Conservation (phyloP, 2,329 filamentous ascomycete species). For the Arthrinium puccinioides region DNA sequence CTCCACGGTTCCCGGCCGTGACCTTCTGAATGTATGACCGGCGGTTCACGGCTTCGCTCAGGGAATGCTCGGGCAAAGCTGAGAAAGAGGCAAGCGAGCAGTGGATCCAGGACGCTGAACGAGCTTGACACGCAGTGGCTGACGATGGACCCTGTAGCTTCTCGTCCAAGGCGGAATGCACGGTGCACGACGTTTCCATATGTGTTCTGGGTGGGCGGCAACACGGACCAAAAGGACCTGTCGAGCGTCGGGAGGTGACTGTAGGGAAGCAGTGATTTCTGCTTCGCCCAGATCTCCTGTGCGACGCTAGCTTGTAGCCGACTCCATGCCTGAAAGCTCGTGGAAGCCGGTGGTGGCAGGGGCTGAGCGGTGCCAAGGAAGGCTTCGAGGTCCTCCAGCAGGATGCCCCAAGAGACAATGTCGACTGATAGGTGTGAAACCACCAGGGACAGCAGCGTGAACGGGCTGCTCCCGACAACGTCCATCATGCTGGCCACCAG, state of each 20-base stretch:
- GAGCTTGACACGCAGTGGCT: constrained; percentile 10
- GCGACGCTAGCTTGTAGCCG: constrained; percentile 29
- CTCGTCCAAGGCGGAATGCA: constrained; percentile 17
- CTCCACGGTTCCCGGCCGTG: constrained; percentile 30
- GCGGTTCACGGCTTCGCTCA: constrained; percentile 21
- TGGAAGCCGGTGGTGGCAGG: constrained; percentile 2
- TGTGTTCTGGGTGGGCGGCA: constrained; percentile 2
- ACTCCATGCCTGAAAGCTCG: constrained; percentile 10
- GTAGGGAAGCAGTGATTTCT: constrained; percentile 18
- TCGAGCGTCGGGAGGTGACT: constrained; percentile 7
- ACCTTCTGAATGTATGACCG: constrained; percentile 30
- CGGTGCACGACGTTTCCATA: too few relatives aligned
- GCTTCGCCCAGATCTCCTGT: constrained; percentile 19
- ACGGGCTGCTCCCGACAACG: constrained; percentile 9
- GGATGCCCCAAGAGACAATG: constrained; percentile 36
- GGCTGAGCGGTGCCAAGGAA: constrained; percentile 24
- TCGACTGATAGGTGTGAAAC: constrained; percentile 33
- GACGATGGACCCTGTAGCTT: constrained; percentile 12
- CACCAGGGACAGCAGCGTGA: constrained; percentile 22
- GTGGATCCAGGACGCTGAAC: constrained; percentile 27
- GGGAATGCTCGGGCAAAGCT: constrained; percentile 25
- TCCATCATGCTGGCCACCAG: constrained; percentile 16
- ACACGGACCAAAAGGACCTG: constrained; percentile 6
- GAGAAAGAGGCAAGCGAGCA: constrained; percentile 21
- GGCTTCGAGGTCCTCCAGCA: constrained; percentile 35